Percentiles rank a stretch among this genome's conserved stretches.
phyloP scores from a whole-genome alignment of 768 basidiomycete species.

The Rhizopogon sp. region DNA sequence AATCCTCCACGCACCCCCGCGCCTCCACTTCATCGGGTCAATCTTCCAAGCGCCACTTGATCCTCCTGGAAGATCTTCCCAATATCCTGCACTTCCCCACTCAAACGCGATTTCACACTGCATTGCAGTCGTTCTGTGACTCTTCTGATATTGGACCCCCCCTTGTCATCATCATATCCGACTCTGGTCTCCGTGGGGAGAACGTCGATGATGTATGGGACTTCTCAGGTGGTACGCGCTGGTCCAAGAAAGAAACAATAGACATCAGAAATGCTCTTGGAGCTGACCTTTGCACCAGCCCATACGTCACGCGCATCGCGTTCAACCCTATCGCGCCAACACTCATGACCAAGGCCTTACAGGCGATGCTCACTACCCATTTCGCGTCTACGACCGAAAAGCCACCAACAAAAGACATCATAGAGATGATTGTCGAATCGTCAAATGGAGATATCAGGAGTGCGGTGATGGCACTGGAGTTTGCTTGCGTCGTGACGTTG shows the following conservation, averaged over 20 bases:
- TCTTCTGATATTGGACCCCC: conserved; percentile 40
- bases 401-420: conserved; percentile 54
- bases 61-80: conserved; percentile 88
- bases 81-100: conserved; percentile 77
- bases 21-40: conserved; percentile 7
- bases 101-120: conserved; percentile 66
- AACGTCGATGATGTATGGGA: conserved; percentile 43
- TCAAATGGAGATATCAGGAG: conserved; percentile 90
- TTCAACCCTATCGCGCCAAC: conserved; percentile 93
- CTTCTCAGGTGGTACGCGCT: conserved; percentile 34
- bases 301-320: conserved; percentile 73
- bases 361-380: conserved; percentile 47
- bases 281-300: conserved; percentile 59
- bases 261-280: conserved; percentile 72
- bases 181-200: conserved; percentile 76
- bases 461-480: conserved; percentile 91
- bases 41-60: conserved; percentile 43
- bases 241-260: conserved; percentile 50
- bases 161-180: conserved; percentile 78
- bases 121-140: conserved; percentile 50
- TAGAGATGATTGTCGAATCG: conserved; percentile 74
- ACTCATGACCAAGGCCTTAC: conserved; percentile 74
- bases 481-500: conserved; percentile 54
- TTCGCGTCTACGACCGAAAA: conserved; percentile 31
- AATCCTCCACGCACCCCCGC: conserved; percentile 5